A percentile compares a stretch with the other conserved stretches of the same genome.
phyloP scores from a whole-genome alignment of 768 basidiomycete genomes.

The Termitomyces sp. region DNA sequence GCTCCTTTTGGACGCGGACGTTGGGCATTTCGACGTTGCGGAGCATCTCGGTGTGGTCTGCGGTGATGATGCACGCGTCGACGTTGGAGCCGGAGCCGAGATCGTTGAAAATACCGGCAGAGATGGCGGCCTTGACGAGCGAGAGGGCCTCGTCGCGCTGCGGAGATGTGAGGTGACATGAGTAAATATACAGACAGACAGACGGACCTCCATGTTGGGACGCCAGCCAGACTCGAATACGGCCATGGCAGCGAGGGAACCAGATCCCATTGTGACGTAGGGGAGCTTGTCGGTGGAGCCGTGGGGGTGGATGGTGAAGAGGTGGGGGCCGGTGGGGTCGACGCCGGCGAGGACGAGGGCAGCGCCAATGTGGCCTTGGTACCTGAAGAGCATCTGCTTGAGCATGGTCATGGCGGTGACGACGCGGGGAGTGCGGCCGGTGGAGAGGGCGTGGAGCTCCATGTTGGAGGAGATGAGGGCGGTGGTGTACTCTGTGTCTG shows the following conservation, averaged over 20 bases:
- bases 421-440: constrained; percentile 87
- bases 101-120: constrained; percentile 98
- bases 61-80: constrained; percentile 94
- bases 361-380: constrained; percentile 93
- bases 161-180: neutral
- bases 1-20: constrained; percentile 74
- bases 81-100: constrained; percentile 98
- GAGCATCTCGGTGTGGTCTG: constrained; percentile 82
- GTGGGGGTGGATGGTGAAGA: constrained; percentile 95
- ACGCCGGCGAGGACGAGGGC: constrained; percentile 96
- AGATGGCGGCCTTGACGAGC: constrained; percentile 82
- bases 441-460: constrained; percentile 86
- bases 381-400: constrained; percentile 88
- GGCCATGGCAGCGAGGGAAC: constrained; percentile 96
- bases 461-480: constrained; percentile 95
- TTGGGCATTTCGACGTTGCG: constrained; percentile 94
- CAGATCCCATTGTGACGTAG: constrained; percentile 98
- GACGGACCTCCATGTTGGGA: constrained; percentile 71
- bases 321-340: constrained; percentile 89
- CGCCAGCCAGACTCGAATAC: constrained; percentile 89
- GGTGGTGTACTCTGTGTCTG: constrained; percentile 94
- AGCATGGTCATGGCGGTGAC: constrained; percentile 99
- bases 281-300: constrained; percentile 98
- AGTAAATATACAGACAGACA: neutral
- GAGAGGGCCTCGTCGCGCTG: constrained; percentile 79